phyloP scores from a whole-genome alignment of 2,329 filamentous ascomycete species.

The Mariannaea sp. region DNA sequence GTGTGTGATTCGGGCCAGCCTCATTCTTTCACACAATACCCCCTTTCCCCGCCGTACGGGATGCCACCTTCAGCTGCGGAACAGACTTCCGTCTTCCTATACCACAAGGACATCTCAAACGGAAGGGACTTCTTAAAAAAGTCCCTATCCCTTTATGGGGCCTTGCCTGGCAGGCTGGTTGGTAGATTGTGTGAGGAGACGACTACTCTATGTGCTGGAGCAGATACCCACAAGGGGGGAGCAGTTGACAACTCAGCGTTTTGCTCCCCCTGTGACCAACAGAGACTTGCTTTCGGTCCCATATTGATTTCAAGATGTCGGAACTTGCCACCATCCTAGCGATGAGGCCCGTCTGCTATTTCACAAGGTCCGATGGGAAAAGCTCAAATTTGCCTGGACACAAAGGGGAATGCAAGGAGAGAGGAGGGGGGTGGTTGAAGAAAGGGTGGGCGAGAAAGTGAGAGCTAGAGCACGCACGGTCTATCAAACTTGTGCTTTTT shows the following conservation, averaged over 20 bases:
- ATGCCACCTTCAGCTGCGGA: background rate
- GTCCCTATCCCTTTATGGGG: background rate
- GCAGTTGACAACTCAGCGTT: no score
- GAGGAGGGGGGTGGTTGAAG: no score
- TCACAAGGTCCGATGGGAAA: background rate
- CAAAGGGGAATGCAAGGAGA: background rate
- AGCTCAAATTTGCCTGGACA: background rate
- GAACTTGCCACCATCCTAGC: background rate
- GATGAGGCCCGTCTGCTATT: background rate
- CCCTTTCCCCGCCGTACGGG: background rate
- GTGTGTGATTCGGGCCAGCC: background rate
- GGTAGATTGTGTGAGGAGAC: no score
- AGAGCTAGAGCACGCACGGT: slow-evolving; percentile 13
- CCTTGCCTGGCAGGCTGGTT: no score
- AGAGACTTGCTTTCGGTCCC: no score
- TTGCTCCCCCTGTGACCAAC: no score
- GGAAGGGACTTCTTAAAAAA: no score
- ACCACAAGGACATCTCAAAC: no score
- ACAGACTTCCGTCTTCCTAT: no score
- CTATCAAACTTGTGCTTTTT: slow-evolving; percentile 10
- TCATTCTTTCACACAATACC: background rate
- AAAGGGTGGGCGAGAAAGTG: no score
- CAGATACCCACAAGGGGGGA: no score
- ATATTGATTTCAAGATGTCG: background rate
- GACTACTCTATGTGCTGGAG: no score